Conservation (phyloP, 176 grass and related monocot species). For the Rhynchospora pubera region DNA sequence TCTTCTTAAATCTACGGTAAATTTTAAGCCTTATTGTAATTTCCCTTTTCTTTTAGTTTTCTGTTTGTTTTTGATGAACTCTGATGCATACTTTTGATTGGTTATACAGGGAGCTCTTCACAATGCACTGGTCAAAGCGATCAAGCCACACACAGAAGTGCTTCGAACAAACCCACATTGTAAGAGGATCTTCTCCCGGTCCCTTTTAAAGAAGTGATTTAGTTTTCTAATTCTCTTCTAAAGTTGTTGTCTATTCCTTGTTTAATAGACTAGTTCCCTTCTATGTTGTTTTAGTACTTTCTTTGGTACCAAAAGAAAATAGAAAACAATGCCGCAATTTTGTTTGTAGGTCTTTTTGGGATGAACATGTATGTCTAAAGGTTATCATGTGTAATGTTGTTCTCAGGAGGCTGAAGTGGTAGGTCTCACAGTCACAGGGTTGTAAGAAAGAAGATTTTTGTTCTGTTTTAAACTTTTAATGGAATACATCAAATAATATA, state of each 20-base stretch:
- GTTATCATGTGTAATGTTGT: neutral
- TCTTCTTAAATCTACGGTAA: constrained; percentile 58
- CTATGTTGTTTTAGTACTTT: constrained; percentile 9
- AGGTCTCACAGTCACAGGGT: neutral
- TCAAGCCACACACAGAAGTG: constrained; percentile 51
- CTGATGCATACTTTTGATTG: neutral
- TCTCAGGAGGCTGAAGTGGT: neutral
- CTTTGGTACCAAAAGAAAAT: neutral
- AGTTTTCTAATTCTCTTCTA: constrained; percentile 13
- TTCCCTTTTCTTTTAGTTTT: neutral
- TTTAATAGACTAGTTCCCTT: constrained; percentile 14
- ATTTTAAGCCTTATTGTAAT: neutral
- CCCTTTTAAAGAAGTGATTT: constrained; percentile 47
- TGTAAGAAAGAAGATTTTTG: constrained; percentile 15
- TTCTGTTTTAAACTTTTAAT: neutral
- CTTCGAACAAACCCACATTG: constrained; percentile 69
- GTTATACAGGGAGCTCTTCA: constrained; percentile 39
- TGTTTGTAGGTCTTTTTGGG: neutral
- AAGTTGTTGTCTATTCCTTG: constrained; percentile 5
- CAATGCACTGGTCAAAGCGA: constrained; percentile 41
- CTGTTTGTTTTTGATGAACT: neutral
- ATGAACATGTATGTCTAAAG: neutral
- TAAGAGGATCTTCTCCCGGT: constrained; percentile 68
- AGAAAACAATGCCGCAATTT: neutral
- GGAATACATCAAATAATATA: neutral